Base-by-base conservation (phyloP, 495 filamentous ascomycete genomes). In the Halenospora varia region DNA sequence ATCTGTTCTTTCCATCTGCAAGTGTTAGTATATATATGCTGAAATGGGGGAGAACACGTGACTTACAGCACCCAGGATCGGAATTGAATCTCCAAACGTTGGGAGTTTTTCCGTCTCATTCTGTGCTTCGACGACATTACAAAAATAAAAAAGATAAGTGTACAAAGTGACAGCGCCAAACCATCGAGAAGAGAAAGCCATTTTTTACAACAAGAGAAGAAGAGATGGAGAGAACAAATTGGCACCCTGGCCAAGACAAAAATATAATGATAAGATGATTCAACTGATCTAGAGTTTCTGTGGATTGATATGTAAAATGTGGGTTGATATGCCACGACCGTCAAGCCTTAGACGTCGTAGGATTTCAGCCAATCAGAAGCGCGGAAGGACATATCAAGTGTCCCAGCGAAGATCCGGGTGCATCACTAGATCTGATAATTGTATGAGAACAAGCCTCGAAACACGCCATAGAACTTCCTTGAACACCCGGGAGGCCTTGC, bases 1-100 rank as follows among this genome's bases (percentile, higher is more conserved):
- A 52, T 62, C 60, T 26, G 60, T 62, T 45, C 60, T 51, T 20
- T 56, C 51, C 60, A 62, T 62, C 60, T 62, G 22, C 41, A 15
- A 20, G 23, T 17, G 29, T 3, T 51, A 54, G 8, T 55, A 35
- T 13, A 35, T n/a, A 22, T 9, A 4, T 20, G 18, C 9, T 17
- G n/a, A 22, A 10, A 26, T 24, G 4, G 29, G 10, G 17, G 23
- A 42, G 13, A 22, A 25, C 10, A 35, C 6, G 29, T 35, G 6
- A 58, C 42, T 44, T 51, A 62, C 60, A 19, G 47, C 35, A 15
- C 60, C 60, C 1, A 59, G 18, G 23, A 62, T 47, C 25, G 55
- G 45, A 20, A 62, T 25, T 3, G 48, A 19, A 20, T 62, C 55
- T 8, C 60, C 60, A 51, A 62, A 62, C 10, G 18, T 45, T 26